These are phyloP conservation scores for Microbotryomycetes sp. DNA, from an alignment of 1,284 basidiomycete species.

Conservation along the genomic window DNA sequence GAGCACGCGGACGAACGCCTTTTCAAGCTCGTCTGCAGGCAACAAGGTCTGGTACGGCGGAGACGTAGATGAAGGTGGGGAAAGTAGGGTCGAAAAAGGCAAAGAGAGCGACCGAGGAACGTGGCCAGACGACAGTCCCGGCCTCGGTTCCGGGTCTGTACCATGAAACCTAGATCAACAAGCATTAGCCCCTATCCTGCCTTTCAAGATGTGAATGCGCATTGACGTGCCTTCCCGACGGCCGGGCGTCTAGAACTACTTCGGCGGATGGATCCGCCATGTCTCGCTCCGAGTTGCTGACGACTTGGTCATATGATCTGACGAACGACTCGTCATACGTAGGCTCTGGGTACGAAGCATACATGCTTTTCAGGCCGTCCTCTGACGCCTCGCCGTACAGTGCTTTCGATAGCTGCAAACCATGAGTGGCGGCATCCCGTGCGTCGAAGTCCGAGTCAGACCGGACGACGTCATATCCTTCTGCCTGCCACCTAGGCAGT, in stretches of 20 bases:
- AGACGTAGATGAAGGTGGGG: slow-evolving; percentile 43
- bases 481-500: slow-evolving; percentile 70
- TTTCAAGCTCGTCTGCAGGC: slow-evolving; percentile 51
- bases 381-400: slow-evolving; percentile 10
- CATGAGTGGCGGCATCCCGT: neutral
- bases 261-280: slow-evolving; percentile 33
- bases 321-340: slow-evolving; percentile 22
- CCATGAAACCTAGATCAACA: slow-evolving; percentile 54
- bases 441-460: neutral
- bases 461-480: slow-evolving; percentile 57
- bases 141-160: slow-evolving; percentile 77
- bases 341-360: slow-evolving; percentile 16
- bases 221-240: slow-evolving; percentile 57
- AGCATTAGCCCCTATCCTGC: too few relatives aligned
- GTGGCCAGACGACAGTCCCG: slow-evolving; percentile 81
- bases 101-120: slow-evolving; percentile 81
- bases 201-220: neutral
- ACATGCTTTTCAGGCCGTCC: neutral
- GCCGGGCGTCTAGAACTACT: slow-evolving; percentile 77
- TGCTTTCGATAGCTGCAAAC: slow-evolving; percentile 15
- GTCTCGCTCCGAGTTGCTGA: slow-evolving; percentile 55
- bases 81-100: slow-evolving; percentile 72
- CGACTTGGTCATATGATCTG: slow-evolving; percentile 65
- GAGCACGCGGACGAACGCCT: slow-evolving; percentile 55
- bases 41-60: slow-evolving; percentile 58